A percentile compares a stretch with the other conserved stretches of the same genome.
Evolutionary conservation across 352 stramenopile genomes (phyloP).

Genomic region (Albugo laibachii): DNA sequence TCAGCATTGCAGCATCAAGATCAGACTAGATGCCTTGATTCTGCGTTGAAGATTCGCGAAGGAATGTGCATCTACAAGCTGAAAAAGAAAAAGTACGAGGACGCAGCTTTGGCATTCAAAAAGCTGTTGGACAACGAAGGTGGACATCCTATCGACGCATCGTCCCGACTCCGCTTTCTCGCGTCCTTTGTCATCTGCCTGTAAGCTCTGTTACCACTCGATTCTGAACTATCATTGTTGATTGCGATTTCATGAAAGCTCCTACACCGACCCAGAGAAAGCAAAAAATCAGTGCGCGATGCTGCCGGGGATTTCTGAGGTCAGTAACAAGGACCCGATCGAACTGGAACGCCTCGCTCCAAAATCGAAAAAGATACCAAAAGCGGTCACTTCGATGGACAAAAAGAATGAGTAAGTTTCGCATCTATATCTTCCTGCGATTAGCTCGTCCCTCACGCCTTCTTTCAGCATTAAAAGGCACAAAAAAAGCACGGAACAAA

Average conservation of each 20-base stretch:
- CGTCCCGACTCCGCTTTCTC: slow-evolving; percentile 52
- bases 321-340: slow-evolving; percentile 24
- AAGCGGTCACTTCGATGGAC: slow-evolving; percentile 30
- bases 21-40: slow-evolving; percentile 13
- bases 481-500: slow-evolving; percentile 45
- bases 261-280: slow-evolving; percentile 45
- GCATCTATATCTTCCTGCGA: not conserved
- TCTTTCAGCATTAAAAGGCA: slow-evolving; percentile 31
- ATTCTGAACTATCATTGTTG: slow-evolving; percentile 1
- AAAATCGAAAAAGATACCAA: slow-evolving; percentile 37
- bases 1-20: slow-evolving; percentile 25
- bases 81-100: slow-evolving; percentile 50
- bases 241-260: slow-evolving; percentile 14
- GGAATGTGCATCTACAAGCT: slow-evolving; percentile 65
- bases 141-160: slow-evolving; percentile 30
- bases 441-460: not conserved
- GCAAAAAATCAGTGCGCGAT: slow-evolving; percentile 39
- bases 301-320: slow-evolving; percentile 30
- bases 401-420: slow-evolving; percentile 65
- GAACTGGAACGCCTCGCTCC: slow-evolving; percentile 42
- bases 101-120: slow-evolving; percentile 37
- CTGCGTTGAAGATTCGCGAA: slow-evolving; percentile 53
- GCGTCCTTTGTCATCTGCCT: slow-evolving; percentile 52
- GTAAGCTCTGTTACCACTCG: slow-evolving; percentile 15
- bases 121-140: slow-evolving; percentile 46